Base-by-base conservation (phyloP, 768 basidiomycete species). In the Mycena crocata region DNA sequence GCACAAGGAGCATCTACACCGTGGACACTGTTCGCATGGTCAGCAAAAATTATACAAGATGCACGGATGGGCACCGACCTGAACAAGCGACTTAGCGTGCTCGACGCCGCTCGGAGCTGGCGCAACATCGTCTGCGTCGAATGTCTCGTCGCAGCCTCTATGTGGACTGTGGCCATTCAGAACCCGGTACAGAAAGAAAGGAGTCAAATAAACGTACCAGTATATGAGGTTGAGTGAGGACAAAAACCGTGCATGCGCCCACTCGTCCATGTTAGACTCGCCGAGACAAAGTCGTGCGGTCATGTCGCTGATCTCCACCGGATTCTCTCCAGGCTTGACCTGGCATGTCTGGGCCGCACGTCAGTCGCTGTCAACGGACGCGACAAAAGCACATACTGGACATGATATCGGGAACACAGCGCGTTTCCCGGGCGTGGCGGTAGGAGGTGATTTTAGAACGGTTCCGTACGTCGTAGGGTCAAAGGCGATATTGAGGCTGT, bases 101-200 rank as follows among this genome's bases (percentile, higher is more conserved):
- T 57, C 35, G 23, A 64, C 68, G 19, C 70, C 72, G 34, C 62
- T 62, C 8, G 70, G 67, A 1, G 70, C 68, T 0, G 70, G 67
- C 13, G 70, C 70, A 19, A 73, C 49, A 37, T 73, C 70, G 52
- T 73, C 66, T 0, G 58, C 67, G 23, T 71, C 70, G 42, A 73
- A 73, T 1, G 65, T 31, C 59, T 73, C 72, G n/a, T 71, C 63
- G 48, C 72, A 73, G 28, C 68, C 68, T 34, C 68, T 73, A 59
- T 73, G 64, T 19, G 72, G 72, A 61, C 72, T 73, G 51, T 26
- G 39, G 32, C 37, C 1, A 32, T 37, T 32, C 24, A 44, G 44
- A n/a, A 17, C 24, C 24, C 14, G 12, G 24, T 13, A 32, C 8
- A 26, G 14, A 5, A 13, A 0, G 13, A 8, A 24, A 26, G 3